Conservation (phyloP, 257 asterid genomes). For the Ajuga chamaepitys region DNA sequence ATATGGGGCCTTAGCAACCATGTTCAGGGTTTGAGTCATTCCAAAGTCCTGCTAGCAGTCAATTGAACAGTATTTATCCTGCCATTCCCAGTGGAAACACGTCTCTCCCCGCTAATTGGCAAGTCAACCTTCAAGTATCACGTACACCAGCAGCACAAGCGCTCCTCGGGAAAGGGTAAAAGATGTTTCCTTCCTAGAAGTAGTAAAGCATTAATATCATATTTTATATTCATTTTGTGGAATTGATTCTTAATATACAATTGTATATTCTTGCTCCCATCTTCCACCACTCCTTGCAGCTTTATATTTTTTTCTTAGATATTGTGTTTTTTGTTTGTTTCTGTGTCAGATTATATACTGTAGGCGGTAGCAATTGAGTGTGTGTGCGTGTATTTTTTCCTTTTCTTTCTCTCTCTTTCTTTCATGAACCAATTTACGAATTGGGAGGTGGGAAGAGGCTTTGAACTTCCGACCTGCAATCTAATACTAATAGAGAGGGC, state of each 20-base stretch:
- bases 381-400: no score
- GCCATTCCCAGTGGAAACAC: constrained; percentile 35
- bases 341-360: not conserved
- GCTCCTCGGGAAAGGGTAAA: constrained; percentile 76
- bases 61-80: constrained; percentile 31
- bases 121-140: constrained; percentile 38
- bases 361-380: no score
- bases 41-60: constrained; percentile 33
- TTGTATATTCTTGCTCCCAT: constrained; percentile 1
- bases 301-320: not conserved
- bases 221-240: not conserved
- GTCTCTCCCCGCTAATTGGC: constrained; percentile 42
- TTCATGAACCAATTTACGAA: no score
- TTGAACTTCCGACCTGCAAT: no score
- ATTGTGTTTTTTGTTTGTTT: not conserved
- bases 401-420: no score
- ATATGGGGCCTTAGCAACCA: constrained; percentile 46
- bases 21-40: constrained; percentile 35
- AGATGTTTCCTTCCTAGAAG: constrained; percentile 3
- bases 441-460: no score
- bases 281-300: not conserved
- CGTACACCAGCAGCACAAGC: constrained; percentile 37
- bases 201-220: not conserved
- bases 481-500: no score
- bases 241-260: not conserved